Base-by-base conservation (phyloP, 768 basidiomycete genomes). In the Naganishia onofrii region DNA sequence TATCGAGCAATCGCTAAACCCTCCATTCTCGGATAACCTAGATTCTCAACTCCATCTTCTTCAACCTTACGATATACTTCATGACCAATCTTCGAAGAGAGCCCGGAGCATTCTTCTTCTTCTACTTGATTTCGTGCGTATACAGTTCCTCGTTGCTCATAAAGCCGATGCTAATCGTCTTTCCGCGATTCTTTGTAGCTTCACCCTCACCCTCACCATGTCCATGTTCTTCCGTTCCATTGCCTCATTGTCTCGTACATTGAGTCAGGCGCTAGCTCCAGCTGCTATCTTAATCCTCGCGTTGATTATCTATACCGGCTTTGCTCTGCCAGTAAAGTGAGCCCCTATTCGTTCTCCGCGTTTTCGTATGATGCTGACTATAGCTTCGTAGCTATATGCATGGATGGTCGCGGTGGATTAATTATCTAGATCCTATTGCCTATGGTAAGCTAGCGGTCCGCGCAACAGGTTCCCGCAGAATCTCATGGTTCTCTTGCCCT, bases 251-350 rank as follows among this genome's bases (percentile, higher is more conserved):
- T 88, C 89, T 29, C 87, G 88, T 9, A 88, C 88, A 0, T 79
- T 91, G 66, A 83, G 84, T 28, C 89, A 89, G 86, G 86, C 77
- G n/a, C 69, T 83, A 86, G 32, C 86, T 84, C 36, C 85, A 83
- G 51, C 80, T 17, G 82, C 83, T n/a, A 86, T 91, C 83, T 88
- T 91, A 82, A 84, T 91, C 69, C 88, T 90, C 3, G 89, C 89
- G 77, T 86, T 92, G 76, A 82, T 91, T 66, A 83, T 87, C 73
- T 92, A 63, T 28, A 63, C 60, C 17, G 60, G 60, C 1, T 63
- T 63, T 19, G 60, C 60, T 26, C 60, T 71, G 28, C 65, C 70
- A n/a, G 48, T 55, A 15, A 53, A 32, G 89, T 4, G 89, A 89
- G 76, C 85, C 87, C 9, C 15, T 52, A 21, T 2, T 64, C 84